Base-by-base conservation (phyloP, 1,284 basidiomycete species). In the Vanrija pseudolonga region DNA sequence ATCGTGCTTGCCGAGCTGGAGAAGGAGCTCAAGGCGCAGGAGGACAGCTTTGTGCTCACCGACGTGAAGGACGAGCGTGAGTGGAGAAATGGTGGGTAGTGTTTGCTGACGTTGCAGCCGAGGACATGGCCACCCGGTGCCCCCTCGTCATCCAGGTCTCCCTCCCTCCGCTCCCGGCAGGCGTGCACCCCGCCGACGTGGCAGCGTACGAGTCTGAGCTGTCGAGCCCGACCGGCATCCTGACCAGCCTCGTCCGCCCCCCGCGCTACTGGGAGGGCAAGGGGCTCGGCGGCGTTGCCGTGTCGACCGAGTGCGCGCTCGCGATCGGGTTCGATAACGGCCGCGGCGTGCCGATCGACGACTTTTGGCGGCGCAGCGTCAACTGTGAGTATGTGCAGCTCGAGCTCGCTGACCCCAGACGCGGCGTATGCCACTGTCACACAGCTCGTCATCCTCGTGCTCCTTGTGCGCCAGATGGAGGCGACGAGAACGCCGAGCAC, bases 251-350 rank as follows among this genome's bases (percentile, higher is more conserved):
- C 4, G 56, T 57, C 6, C 56, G 59, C 22, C 71, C 67, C 18
- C 69, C 69, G 6, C 47, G 58, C 8, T 70, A 73, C 51, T 73
- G 73, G 69, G 61, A 73, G 15, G 63, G 65, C 8, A 61, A 61
- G 6, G 63, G 67, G 1, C 67, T 90, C 41, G 81, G 82, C 47
- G 86, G 82, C 6, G 75, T 90, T 3, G 67, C 90, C 6, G 65
- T 91, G 47, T 91, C 89, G 67, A 83, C 82, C 65, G 81, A 87
- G 64, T 94, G 90, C 65, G 90, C 88, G 2, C 76, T 90, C 28
- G 72, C 88, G 38, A 83, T 85, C 45, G 84, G 85, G 56, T 68
- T 90, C 4, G 80, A 80, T 22, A 80, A 84, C 26, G 83, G 84
- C 0, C 80, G 83, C 43, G 89, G 89, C 0, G 69, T 91, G 81